Evolutionary conservation across 306 rosid species (phyloP).

Genomic region (Acacia acuminata): DNA sequence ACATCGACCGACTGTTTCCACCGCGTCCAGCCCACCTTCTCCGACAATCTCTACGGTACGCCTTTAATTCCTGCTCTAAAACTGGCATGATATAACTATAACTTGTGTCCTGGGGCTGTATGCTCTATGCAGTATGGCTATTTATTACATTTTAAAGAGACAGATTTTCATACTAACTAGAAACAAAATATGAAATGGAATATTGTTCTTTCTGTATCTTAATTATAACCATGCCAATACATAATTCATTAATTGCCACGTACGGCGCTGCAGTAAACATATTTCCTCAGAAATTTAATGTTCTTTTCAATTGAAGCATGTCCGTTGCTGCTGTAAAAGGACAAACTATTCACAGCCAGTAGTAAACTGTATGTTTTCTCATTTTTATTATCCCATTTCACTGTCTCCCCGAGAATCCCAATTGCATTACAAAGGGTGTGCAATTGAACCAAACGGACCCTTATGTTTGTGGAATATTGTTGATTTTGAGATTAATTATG

Average conservation of each 20-base stretch:
- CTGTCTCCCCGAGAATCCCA: not conserved
- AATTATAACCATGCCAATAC: not conserved
- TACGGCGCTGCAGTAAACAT: not conserved
- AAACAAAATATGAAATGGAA: slow-evolving; percentile 14
- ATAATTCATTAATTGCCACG: not conserved
- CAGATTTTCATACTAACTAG: not conserved
- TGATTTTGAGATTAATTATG: too few relatives aligned
- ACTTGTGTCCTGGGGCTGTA: slow-evolving; percentile 16
- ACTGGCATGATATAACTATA: too few relatives aligned
- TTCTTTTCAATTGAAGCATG: not conserved
- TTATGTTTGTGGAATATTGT: too few relatives aligned
- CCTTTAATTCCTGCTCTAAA: too few relatives aligned
- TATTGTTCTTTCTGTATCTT: slow-evolving; percentile 1
- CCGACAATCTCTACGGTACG: too few relatives aligned
- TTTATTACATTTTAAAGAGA: slow-evolving; percentile 12
- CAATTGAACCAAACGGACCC: too few relatives aligned
- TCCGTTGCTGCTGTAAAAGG: slow-evolving; percentile 8
- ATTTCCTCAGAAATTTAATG: not conserved
- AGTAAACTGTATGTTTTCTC: not conserved
- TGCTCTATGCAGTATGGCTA: slow-evolving; percentile 1
- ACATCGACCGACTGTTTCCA: too few relatives aligned
- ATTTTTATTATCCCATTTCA: too few relatives aligned
- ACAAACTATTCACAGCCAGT: not conserved
- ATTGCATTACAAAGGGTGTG: too few relatives aligned
- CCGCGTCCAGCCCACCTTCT: too few relatives aligned